Base-by-base conservation (phyloP, 2,329 filamentous ascomycete species). In the Colletotrichum shisoi region DNA sequence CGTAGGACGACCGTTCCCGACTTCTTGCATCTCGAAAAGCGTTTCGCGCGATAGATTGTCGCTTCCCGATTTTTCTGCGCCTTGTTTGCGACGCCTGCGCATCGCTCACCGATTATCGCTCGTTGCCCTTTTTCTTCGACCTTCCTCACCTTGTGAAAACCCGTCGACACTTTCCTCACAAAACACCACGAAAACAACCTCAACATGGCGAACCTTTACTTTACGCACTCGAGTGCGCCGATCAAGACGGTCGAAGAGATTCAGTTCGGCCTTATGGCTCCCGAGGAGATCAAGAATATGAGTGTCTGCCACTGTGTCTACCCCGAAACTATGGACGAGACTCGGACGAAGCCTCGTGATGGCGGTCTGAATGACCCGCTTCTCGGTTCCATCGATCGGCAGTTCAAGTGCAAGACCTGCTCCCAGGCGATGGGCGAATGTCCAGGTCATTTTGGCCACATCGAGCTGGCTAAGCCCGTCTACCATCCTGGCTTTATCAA, bases 281-380 rank as follows among this genome's bases (percentile, higher is more conserved):
- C 95, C 31, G 95, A 99, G 79, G 96, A 99, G 84, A 97, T 98
- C 81, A 98, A 99, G 85, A 94, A 91, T 75, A 96, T 98, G 93
- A 97, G 94, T 81, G 94, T 98, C 71, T 91, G 90, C 73, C 92
- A 97, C 79, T 94, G 99, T 78, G 87, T 95, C 79, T 98, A 97
- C 77, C 94, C 95, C n/a, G 95, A 99, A 84, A 98, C 95, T 34
- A 97, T 99, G 95, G 95, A 99, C 77, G 95, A 99, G 80, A 91
- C 91, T 79, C 91, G 94, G 75, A 90, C 92, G 72, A 92, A 92
- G 78, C 95, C 95, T 71, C 93, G 95, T 73, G 91, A 95, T 70
- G 90, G 91, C 76, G 95, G 95, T 75, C 85, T 98, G 72, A 98
- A 98, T 78, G 95, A 99, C 77, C 94, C 95, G 71, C 91, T 94